Percentiles rank a stretch among this genome's conserved stretches.
Evolutionary conservation across 192 early-diverging fungal species (phyloP).

Genomic region (Podila epigama): DNA sequence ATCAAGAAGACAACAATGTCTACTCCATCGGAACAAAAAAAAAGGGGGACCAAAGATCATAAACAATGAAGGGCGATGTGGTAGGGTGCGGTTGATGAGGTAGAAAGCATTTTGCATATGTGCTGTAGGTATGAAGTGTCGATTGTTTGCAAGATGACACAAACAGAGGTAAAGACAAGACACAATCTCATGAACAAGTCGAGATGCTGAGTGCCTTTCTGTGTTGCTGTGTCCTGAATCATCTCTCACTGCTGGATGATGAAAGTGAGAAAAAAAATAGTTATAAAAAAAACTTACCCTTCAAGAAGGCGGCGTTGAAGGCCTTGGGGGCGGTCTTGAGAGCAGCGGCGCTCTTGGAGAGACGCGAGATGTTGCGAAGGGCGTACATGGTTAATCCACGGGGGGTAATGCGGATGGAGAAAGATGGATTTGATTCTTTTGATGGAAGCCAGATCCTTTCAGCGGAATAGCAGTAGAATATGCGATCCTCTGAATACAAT

Average conservation of each 20-base stretch:
- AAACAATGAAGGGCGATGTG: background rate
- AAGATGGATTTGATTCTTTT: constrained; percentile 34
- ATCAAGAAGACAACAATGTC: no score
- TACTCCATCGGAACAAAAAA: background rate
- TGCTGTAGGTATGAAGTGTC: no score
- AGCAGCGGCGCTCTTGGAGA: constrained; percentile 51
- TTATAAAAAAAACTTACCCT: constrained; percentile 30
- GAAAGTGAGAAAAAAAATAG: no score
- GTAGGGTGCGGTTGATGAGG: background rate
- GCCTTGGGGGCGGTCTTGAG: constrained; percentile 52
- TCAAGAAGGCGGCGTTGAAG: constrained; percentile 53
- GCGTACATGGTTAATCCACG: constrained; percentile 53
- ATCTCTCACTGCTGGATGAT: no score
- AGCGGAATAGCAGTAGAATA: no score
- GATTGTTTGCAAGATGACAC: no score
- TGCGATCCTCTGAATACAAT: no score
- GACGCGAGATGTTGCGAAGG: constrained; percentile 55
- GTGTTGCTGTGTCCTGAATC: no score
- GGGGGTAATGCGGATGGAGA: constrained; percentile 13
- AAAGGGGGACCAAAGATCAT: background rate
- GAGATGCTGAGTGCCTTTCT: no score
- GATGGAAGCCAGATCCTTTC: background rate
- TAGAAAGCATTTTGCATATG: no score
- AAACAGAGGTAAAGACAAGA: no score
- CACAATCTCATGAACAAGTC: no score